A percentile compares a stretch with the other conserved stretches of the same genome.
Conservation (phyloP, 768 basidiomycete species). For the Serendipita sp. region DNA sequence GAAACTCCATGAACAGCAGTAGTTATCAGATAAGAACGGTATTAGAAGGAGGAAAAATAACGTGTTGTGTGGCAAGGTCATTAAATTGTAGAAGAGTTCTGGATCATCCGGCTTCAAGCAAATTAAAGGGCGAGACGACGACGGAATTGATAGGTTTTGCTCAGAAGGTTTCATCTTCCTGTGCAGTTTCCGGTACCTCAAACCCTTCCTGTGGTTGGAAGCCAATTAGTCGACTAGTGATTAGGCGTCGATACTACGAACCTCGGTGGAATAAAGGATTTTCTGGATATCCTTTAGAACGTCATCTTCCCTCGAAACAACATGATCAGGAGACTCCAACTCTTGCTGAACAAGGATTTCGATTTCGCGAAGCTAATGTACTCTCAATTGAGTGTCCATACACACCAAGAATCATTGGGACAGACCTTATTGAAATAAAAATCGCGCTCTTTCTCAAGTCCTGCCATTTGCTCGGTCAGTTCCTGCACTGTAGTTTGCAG, state of each 20-base stretch:
- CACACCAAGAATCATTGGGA: constrained; percentile 6
- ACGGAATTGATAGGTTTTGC: background rate
- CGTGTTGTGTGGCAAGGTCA: too few relatives aligned
- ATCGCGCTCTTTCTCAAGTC: constrained; percentile 91
- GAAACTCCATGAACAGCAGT: too few relatives aligned
- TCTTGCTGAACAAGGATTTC: constrained; percentile 85
- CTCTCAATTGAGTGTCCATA: background rate
- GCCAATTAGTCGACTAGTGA: background rate
- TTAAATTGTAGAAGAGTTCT: too few relatives aligned
- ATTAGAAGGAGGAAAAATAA: too few relatives aligned
- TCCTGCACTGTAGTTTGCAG: constrained; percentile 71
- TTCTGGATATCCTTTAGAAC: constrained; percentile 68
- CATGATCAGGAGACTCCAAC: constrained; percentile 38
- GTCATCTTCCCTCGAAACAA: constrained; percentile 37
- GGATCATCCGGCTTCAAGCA: too few relatives aligned
- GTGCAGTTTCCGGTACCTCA: constrained; percentile 65
- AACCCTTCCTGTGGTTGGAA: constrained; percentile 58
- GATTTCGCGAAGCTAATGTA: constrained; percentile 70
- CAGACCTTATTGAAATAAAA: constrained; percentile 96
- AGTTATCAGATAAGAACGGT: too few relatives aligned
- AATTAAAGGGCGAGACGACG: background rate
- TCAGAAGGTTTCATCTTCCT: constrained; percentile 61
- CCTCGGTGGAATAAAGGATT: constrained; percentile 92
- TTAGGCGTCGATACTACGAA: constrained; percentile 21
- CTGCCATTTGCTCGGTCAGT: constrained; percentile 65